Conservation (phyloP, 805 yeast species). For the Komagataella phaffii region DNA sequence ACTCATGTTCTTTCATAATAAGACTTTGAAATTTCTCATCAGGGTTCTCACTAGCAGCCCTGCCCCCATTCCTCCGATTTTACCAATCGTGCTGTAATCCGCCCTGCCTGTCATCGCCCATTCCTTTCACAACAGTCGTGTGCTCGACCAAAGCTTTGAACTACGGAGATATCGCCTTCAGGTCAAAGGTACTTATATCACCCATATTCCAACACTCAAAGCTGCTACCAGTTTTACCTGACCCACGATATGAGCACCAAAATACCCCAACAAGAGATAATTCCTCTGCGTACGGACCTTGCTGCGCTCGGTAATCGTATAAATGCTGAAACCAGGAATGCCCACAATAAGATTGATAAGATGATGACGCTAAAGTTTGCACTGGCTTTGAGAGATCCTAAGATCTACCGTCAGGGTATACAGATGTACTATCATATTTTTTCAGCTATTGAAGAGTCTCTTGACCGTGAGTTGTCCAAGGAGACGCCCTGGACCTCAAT, state of each 20-base stretch:
- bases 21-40: not conserved
- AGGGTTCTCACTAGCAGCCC: not conserved
- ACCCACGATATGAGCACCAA: slow-evolving; percentile 1
- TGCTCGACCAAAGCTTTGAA: not conserved
- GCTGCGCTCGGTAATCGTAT: slow-evolving; percentile 81
- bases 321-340: slow-evolving; percentile 49
- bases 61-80: not conserved
- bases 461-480: slow-evolving; percentile 29
- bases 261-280: slow-evolving; percentile 30
- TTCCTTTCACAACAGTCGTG: not conserved
- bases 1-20: too few species aligned
- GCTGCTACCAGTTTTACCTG: not conserved
- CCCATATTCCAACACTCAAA: not conserved
- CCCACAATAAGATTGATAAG: slow-evolving; percentile 60
- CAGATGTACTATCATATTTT: slow-evolving; percentile 63
- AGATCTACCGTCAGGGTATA: slow-evolving; percentile 69
- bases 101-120: not conserved
- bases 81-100: not conserved
- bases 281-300: slow-evolving; percentile 67
- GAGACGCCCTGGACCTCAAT: slow-evolving; percentile 28
- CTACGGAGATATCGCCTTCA: not conserved
- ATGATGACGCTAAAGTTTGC: slow-evolving; percentile 59
- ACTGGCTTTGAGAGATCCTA: slow-evolving; percentile 61
- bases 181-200: not conserved
- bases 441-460: slow-evolving; percentile 42